Base-by-base conservation (phyloP, 2,329 filamentous ascomycete genomes). In the Microascus cirrosus region DNA sequence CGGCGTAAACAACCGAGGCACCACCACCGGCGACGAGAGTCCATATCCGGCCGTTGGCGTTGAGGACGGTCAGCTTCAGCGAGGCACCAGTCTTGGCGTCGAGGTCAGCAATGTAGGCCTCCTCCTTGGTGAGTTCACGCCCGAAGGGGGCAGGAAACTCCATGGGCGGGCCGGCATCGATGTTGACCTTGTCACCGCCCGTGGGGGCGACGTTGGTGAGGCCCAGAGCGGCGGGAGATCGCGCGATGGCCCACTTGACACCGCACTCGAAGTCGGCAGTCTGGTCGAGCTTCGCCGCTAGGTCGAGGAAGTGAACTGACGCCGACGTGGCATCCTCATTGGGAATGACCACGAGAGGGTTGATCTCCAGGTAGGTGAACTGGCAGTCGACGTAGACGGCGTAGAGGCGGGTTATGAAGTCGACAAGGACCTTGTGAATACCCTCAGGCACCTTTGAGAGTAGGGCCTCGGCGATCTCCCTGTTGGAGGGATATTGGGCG, bases 341-440 rank as follows among this genome's bases (percentile, higher is more conserved):
- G 74, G 94, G 94, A 68, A 99, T 93, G 72, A 96, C 94, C 62
- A 99, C 94, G 63, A 99, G 81, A 66, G 94, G 94, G 85, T 99
- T 99, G 82, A 99, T 99, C 78, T 99, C 94, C 67, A 99, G 90
- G 81, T 99, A 99, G 70, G 94, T 97, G 84, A 99, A 99, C 77
- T 99, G 94, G 85, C 90, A 95, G 82, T 99, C 94, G 48, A 58
- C 56, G 20, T 58, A 58, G 34, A 58, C 94, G 67, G 93, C 94
- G 73, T 99, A 99, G 65, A 99, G 83, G 68, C 94, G 87, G 69
- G 90, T 90, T 79, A 99, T 99, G 83, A 99, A 99, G 83, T 99
- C 94, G 62, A 99, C 89, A 60, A 99, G 85, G 70, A 99, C 94
- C 70, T 96, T 96, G 84, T 99, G 94, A 56, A 99, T 82, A 72